phyloP scores from a whole-genome alignment of 2,329 filamentous ascomycete species.

The Sclerotiophoma versabilis region DNA sequence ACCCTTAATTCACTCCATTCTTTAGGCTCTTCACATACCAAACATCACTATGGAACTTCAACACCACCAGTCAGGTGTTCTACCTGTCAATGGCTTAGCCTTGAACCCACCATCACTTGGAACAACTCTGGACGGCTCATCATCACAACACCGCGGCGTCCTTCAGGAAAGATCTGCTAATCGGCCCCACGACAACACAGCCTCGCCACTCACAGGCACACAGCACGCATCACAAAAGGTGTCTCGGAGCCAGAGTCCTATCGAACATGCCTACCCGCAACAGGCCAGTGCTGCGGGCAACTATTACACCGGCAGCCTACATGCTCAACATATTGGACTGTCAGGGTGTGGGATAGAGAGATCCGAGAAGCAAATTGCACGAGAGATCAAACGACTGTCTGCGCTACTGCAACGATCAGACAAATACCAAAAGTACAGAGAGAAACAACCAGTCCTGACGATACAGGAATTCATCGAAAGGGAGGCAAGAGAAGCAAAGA shows the following conservation, averaged over 20 bases:
- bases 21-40: constrained; percentile 32
- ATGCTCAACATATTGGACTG: constrained; percentile 31
- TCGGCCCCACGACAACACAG: constrained; percentile 43
- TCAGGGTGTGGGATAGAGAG: constrained; percentile 31
- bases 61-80: constrained; percentile 47
- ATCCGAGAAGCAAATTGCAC: constrained; percentile 38
- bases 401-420: constrained; percentile 45
- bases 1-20: constrained; percentile 42
- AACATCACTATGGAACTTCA: constrained; percentile 42
- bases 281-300: constrained; percentile 24
- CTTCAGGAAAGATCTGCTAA: constrained; percentile 55
- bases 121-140: constrained; percentile 22
- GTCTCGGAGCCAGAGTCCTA: constrained; percentile 38
- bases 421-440: constrained; percentile 56
- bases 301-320: constrained; percentile 37
- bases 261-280: constrained; percentile 33
- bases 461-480: constrained; percentile 27
- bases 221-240: constrained; percentile 38
- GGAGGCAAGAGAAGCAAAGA: constrained; percentile 25
- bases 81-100: constrained; percentile 53
- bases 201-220: constrained; percentile 18
- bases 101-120: constrained; percentile 38
- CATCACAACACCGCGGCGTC: constrained; percentile 34
- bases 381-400: constrained; percentile 40
- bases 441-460: constrained; percentile 46